Evolutionary conservation across 768 basidiomycete species (phyloP).

Genomic region (Chalciporus piperatus): DNA sequence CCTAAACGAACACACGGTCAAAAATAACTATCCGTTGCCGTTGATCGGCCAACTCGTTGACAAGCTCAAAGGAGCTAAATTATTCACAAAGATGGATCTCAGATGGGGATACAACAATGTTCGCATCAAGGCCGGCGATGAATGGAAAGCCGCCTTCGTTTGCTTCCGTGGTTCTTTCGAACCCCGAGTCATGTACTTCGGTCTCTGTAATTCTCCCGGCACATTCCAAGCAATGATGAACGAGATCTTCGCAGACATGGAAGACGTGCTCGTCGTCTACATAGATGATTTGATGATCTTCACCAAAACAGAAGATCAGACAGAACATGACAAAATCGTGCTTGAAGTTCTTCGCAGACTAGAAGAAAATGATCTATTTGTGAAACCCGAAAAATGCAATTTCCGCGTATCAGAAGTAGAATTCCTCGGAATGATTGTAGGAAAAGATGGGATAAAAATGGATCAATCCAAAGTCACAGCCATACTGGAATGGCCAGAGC

Average conservation of each 20-base stretch:
- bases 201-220: too few relatives aligned
- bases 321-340: conserved; percentile 16
- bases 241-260: conserved; percentile 1
- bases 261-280: conserved; percentile 41
- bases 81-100: too few relatives aligned
- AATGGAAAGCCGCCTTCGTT: too few relatives aligned
- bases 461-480: conserved; percentile 33
- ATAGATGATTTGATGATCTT: conserved; percentile 44
- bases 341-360: conserved; percentile 26
- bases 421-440: conserved; percentile 32
- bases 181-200: too few relatives aligned
- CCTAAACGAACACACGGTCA: too few relatives aligned
- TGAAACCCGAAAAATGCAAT: conserved; percentile 38
- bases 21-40: too few relatives aligned
- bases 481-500: conserved; percentile 28
- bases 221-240: conserved; percentile 19
- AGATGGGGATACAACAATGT: too few relatives aligned
- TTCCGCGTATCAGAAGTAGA: conserved; percentile 26
- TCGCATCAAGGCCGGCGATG: too few relatives aligned
- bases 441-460: conserved; percentile 23
- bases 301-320: conserved; percentile 10
- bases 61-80: too few relatives aligned
- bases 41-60: too few relatives aligned
- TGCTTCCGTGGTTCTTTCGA: too few relatives aligned
- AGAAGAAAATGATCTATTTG: conserved; percentile 31